phyloP scores from a whole-genome alignment of 164 flowering plant species.

The Magnolia sinica region DNA sequence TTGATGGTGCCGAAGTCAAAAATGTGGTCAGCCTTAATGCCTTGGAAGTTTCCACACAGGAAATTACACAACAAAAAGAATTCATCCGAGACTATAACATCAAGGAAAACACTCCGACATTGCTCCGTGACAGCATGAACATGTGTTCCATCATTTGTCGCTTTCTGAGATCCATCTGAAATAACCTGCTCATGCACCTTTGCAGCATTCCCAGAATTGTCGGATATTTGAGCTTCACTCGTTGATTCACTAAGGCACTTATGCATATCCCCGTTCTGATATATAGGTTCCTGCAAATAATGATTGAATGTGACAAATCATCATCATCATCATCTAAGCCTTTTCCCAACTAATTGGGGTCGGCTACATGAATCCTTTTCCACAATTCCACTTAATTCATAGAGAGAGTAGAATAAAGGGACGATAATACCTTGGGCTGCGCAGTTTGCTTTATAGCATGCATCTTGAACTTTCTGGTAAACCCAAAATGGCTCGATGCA shows the following conservation, averaged over 20 bases:
- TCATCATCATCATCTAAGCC: too few species aligned
- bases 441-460: constrained; percentile 8
- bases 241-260: constrained; percentile 14
- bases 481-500: constrained; percentile 18
- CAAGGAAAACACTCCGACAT: constrained; percentile 45
- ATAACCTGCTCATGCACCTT: constrained; percentile 11
- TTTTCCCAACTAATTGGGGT: too few species aligned
- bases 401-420: too few species aligned
- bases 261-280: constrained; percentile 11
- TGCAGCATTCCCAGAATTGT: constrained; percentile 8
- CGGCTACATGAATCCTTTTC: too few species aligned
- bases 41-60: constrained; percentile 61
- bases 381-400: too few species aligned
- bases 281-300: constrained; percentile 31
- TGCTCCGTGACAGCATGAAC: constrained; percentile 24
- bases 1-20: constrained; percentile 46
- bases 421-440: constrained; percentile 11
- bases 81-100: constrained; percentile 50
- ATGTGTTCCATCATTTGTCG: constrained; percentile 18
- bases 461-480: not conserved
- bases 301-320: constrained; percentile 4
- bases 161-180: constrained; percentile 21
- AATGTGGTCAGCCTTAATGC: constrained; percentile 45
- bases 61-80: constrained; percentile 59
- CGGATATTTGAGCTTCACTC: not conserved